Base-by-base conservation (phyloP, 257 asterid genomes). In the Solanum dulcamara region DNA sequence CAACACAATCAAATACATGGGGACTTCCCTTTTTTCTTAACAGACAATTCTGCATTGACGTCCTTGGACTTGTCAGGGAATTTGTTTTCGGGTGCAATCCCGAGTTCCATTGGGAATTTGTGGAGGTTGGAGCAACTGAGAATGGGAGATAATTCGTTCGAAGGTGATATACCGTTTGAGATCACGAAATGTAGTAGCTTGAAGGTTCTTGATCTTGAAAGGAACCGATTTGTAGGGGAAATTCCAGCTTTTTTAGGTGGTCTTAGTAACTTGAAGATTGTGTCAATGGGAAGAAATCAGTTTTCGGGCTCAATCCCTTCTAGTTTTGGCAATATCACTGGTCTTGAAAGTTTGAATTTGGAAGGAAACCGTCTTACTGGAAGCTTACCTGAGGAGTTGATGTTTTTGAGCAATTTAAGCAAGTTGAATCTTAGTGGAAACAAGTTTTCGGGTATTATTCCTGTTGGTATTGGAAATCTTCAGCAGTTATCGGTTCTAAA, bases 41-140 rank as follows among this genome's bases (percentile, higher is more conserved):
- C 88, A 18, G 87, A 86, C 85, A 24, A 90, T 64, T 84, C 91
- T 40, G 67, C 92, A 33, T 88, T 93, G 20, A 88, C 89, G 7
- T 59, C 87, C 6, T n/a, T 93, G 77, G 96, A 93, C 90, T 85
- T 93, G 37, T 93, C 97, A 5, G 91, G 93, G 83, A 93, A 93
- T 88, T 60, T 81, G n/a, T 84, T 93, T 81, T 91, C 92, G 4
- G 95, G 93, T 83, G 48, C 40, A 6, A 85, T 93, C 83, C 93
- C 93, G 2, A 24, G 81, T 18, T 90, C 87, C 87, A 88, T 93
- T 83, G 93, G 92, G 59, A 88, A 77, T 75, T 82, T 92, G 81
- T 50, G 33, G 87, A 79, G 86, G 10, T 86, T 93, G 81, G 95
- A 88, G 87, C 94, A 92, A 87, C 60, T 93, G 79, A 89, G 87